Conservation (phyloP, 768 basidiomycete genomes). For the Mycena alexandri region DNA sequence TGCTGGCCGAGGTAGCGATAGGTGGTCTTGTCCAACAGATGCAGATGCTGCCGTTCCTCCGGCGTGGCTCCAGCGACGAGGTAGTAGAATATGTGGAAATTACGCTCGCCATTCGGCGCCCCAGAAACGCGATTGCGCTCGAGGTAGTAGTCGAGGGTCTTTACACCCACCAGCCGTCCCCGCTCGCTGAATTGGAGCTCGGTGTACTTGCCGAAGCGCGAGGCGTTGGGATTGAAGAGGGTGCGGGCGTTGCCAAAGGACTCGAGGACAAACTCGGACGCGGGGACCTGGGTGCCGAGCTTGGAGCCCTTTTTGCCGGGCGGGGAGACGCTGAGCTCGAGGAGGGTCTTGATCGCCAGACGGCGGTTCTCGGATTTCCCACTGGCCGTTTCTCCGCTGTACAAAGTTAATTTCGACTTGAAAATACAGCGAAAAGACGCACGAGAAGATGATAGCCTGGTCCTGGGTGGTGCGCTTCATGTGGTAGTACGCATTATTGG, state of each 20-base stretch:
- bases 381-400: slow-evolving; percentile 91
- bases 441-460: slow-evolving; percentile 79
- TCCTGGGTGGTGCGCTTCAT: slow-evolving; percentile 96
- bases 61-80: slow-evolving; percentile 90
- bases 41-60: slow-evolving; percentile 91
- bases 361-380: slow-evolving; percentile 94
- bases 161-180: slow-evolving; percentile 88
- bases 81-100: slow-evolving; percentile 99
- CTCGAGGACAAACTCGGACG: slow-evolving; percentile 95
- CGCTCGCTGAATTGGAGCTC: slow-evolving; percentile 97
- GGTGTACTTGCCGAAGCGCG: slow-evolving; percentile 97
- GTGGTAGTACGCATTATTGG: slow-evolving; percentile 94
- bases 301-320: slow-evolving; percentile 96
- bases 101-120: slow-evolving; percentile 91
- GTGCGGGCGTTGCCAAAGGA: slow-evolving; percentile 94
- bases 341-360: slow-evolving; percentile 90
- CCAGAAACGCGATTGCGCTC: slow-evolving; percentile 92
- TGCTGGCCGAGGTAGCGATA: slow-evolving; percentile 92
- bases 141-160: slow-evolving; percentile 97
- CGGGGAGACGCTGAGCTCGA: slow-evolving; percentile 90
- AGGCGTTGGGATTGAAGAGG: slow-evolving; percentile 94
- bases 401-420: slow-evolving; percentile 1
- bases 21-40: slow-evolving; percentile 81
- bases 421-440: slow-evolving; percentile 42
- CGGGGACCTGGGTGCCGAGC: slow-evolving; percentile 87